phyloP scores from a whole-genome alignment of 306 rosid genomes.

The Trifolium repens region DNA sequence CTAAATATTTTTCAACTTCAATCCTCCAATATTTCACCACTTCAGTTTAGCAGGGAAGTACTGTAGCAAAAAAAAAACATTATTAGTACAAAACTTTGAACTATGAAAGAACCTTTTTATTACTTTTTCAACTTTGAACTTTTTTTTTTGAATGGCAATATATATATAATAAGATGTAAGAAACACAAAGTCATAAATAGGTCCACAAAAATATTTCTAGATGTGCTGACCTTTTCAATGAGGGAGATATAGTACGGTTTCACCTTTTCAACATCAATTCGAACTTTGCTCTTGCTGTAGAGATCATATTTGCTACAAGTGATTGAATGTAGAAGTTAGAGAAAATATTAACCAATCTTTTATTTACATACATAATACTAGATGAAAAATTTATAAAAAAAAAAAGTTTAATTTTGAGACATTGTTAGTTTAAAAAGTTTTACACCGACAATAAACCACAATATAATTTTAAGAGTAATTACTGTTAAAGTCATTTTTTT shows the following conservation, averaged over 20 bases:
- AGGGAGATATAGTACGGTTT: constrained; percentile 83
- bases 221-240: constrained; percentile 52
- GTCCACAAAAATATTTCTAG: background rate
- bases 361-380: background rate
- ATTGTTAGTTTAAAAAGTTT: no score
- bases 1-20: constrained; percentile 12
- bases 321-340: background rate
- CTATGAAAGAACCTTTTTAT: background rate
- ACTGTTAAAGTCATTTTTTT: no score
- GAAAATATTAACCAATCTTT: constrained; percentile 17
- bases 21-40: constrained; percentile 59
- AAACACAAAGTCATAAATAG: no score
- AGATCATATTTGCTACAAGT: constrained; percentile 78
- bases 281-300: constrained; percentile 80
- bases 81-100: background rate
- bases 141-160: no score
- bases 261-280: constrained; percentile 68
- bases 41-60: constrained; percentile 77
- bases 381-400: background rate
- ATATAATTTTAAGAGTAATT: no score
- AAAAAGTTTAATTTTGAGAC: background rate
- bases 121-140: no score
- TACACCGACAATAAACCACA: no score
- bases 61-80: constrained; percentile 49
- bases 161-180: no score